These are phyloP conservation scores for Skeletonema potamos DNA, from an alignment of 108 stramenopile species.

Conservation along the genomic window DNA sequence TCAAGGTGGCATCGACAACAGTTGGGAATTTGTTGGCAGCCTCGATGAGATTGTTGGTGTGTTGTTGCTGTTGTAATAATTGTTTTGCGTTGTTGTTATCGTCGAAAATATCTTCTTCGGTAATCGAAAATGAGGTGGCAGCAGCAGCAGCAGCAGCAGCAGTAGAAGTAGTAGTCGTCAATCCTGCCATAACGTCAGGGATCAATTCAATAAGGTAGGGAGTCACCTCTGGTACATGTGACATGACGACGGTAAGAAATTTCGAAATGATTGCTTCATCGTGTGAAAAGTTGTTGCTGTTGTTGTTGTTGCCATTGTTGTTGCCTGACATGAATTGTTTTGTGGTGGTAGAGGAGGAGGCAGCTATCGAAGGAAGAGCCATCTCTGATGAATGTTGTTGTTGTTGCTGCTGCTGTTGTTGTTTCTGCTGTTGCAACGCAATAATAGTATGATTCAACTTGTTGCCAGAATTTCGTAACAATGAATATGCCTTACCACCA, in stretches of 20 bases:
- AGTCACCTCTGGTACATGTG: constrained; percentile 26
- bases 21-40: background rate
- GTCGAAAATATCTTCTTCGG: background rate
- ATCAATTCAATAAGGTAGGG: constrained; percentile 13
- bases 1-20: background rate
- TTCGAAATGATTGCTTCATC: constrained; percentile 12
- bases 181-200: background rate
- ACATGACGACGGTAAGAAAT: constrained; percentile 15
- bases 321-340: background rate
- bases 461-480: too few species aligned
- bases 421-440: too few species aligned
- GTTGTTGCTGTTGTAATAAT: background rate
- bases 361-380: too few species aligned
- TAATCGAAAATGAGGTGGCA: too few species aligned
- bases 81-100: too few species aligned
- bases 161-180: background rate
- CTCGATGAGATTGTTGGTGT: background rate
- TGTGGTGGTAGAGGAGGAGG: too few species aligned
- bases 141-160: too few species aligned
- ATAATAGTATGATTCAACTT: too few species aligned
- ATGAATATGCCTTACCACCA: too few species aligned
- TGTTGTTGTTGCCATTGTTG: background rate
- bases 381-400: too few species aligned
- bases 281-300: background rate
- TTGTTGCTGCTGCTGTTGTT: background rate